Evolutionary conservation across 2,329 filamentous ascomycete genomes (phyloP).

Genomic region (Botrytis deweyae): DNA sequence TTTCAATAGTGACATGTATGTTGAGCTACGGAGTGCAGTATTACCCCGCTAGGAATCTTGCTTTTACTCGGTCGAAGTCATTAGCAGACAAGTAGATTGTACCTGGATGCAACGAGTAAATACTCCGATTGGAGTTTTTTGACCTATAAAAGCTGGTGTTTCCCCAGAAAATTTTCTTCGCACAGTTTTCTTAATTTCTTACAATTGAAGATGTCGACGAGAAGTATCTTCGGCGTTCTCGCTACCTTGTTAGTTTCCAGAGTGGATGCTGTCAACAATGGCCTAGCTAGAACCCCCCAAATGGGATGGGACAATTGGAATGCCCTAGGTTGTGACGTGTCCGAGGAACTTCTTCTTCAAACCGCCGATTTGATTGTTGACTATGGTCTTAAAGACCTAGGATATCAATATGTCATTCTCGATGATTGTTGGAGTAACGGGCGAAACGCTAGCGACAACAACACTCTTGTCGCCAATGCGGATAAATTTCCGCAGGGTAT

Average conservation of each 20-base stretch:
- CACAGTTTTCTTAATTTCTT: not conserved
- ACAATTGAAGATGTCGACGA: constrained; percentile 11
- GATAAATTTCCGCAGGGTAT: constrained; percentile 51
- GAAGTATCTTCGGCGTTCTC: constrained; percentile 16
- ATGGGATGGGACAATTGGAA: constrained; percentile 51
- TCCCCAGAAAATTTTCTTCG: not conserved
- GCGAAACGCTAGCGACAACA: constrained; percentile 43
- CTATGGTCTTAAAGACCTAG: constrained; percentile 51
- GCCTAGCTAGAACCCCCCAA: constrained; percentile 43
- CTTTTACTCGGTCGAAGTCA: constrained; percentile 11
- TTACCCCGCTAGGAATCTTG: constrained; percentile 16
- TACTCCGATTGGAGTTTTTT: not conserved
- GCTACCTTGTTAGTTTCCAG: constrained; percentile 25
- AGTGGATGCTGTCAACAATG: constrained; percentile 42
- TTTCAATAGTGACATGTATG: not conserved
- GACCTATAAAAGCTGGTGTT: not conserved
- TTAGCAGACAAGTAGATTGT: not conserved
- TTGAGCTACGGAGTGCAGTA: not conserved
- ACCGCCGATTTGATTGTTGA: constrained; percentile 49
- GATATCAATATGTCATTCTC: constrained; percentile 56
- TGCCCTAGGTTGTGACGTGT: constrained; percentile 51
- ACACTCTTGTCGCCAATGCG: constrained; percentile 44
- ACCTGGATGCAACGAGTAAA: not conserved
- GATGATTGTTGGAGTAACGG: constrained; percentile 55
- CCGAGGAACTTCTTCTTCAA: constrained; percentile 49